Conservation (phyloP, 352 stramenopile species). For the Peronosclerospora sorghi region DNA sequence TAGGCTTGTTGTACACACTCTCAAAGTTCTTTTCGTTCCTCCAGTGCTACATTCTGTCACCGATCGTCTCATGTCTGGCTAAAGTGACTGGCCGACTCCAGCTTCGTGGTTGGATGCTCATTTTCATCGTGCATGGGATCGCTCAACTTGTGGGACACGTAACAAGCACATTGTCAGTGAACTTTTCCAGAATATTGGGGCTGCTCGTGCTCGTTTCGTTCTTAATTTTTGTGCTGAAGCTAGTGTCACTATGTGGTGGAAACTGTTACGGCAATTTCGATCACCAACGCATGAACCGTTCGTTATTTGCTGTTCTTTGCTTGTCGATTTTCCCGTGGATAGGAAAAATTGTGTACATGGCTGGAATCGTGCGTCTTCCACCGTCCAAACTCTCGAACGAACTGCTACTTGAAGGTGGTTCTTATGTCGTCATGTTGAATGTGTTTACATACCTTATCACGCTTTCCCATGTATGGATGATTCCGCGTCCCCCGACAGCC, state of each 20-base stretch:
- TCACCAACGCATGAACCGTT: constrained; percentile 44
- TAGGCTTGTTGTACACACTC: constrained; percentile 46
- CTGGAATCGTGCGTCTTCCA: constrained; percentile 32
- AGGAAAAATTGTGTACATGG: constrained; percentile 55
- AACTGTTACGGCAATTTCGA: constrained; percentile 24
- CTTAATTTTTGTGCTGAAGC: constrained; percentile 31
- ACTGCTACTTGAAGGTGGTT: constrained; percentile 31
- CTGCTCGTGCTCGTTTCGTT: constrained; percentile 41
- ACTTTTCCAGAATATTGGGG: constrained; percentile 29
- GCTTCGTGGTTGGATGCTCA: constrained; percentile 39
- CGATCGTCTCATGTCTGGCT: constrained; percentile 14
- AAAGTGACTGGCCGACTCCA: constrained; percentile 19
- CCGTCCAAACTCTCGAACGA: constrained; percentile 28
- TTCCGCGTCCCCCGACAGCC: constrained; percentile 54
- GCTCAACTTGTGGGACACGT: constrained; percentile 34
- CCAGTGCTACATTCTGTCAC: constrained; percentile 26
- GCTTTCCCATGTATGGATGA: constrained; percentile 45
- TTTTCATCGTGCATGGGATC: constrained; percentile 23
- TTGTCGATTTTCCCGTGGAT: constrained; percentile 51
- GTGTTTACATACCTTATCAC: constrained; percentile 34
- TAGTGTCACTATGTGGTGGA: constrained; percentile 38
- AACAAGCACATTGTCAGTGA: constrained; percentile 12
- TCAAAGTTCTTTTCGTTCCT: constrained; percentile 27
- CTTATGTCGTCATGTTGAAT: constrained; percentile 27
- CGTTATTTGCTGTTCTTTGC: constrained; percentile 41